Conservation (phyloP, 2,329 filamentous ascomycete genomes). For the Emergomyces africanus region DNA sequence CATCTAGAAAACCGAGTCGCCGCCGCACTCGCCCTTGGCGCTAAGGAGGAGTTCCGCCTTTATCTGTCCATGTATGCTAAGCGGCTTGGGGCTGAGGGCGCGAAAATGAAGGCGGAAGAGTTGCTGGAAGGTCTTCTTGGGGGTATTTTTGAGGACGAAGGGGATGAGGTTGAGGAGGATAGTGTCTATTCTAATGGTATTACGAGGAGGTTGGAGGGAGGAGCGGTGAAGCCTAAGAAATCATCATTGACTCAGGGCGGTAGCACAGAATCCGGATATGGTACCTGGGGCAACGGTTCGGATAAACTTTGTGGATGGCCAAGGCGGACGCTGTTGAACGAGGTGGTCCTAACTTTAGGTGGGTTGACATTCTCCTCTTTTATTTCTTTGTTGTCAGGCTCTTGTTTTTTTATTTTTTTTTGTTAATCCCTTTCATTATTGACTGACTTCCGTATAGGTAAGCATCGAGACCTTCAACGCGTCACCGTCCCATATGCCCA, state of each 20-base stretch:
- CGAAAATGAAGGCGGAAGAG: conserved; percentile 84
- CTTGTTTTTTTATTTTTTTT: too few species aligned
- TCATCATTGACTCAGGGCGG: background rate
- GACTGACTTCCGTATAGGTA: conserved; percentile 52
- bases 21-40: conserved; percentile 69
- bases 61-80: conserved; percentile 99
- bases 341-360: conserved; percentile 88
- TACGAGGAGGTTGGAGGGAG: conserved; percentile 12
- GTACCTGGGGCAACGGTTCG: conserved; percentile 53
- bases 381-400: conserved; percentile 1
- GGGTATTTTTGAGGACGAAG: conserved; percentile 44
- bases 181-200: conserved; percentile 14
- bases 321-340: conserved; percentile 72
- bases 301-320: conserved; percentile 84
- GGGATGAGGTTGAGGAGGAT: conserved; percentile 27
- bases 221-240: conserved; percentile 2
- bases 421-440: conserved; percentile 20
- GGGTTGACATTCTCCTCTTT: conserved; percentile 28
- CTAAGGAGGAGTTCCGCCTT: conserved; percentile 82
- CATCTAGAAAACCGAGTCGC: conserved; percentile 93
- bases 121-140: conserved; percentile 71
- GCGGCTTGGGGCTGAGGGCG: conserved; percentile 77
- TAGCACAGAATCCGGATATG: conserved; percentile 20
- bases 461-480: conserved; percentile 88
- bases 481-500: conserved; percentile 91